Base-by-base conservation (phyloP, 108 stramenopile species). In the Cyclotella baltica region DNA sequence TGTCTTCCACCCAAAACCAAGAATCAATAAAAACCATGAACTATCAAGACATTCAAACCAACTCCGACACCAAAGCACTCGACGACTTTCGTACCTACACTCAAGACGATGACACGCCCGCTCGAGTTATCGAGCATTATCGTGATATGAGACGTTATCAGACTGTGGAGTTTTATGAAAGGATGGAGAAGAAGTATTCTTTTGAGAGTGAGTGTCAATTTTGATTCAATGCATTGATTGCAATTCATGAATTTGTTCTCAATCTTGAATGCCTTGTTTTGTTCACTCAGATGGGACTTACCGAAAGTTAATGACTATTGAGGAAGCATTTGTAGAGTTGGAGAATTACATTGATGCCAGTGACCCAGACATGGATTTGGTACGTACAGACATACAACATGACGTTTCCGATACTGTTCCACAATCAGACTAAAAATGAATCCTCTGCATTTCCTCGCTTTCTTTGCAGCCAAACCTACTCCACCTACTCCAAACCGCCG, bases 401-500 rank as follows among this genome's bases (percentile, higher is more conserved):
- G 23, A 4, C 52, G 19, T 30, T 1, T 29, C 18, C 23, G 0
- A 31, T 5, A 43, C 16, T 23, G 19, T 58, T 58, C 19, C 3
- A 40, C 20, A 11, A 27, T 56, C 23, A 25, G 18, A 6, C 47
- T n/a, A 48, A 6, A 6, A 43, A 43, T 31, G 3, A 52, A 18
- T 50, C 68, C n/a, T n/a, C n/a, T n/a, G n/a, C n/a, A n/a, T n/a
- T n/a, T n/a, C n/a, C n/a, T n/a, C n/a, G n/a, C n/a, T n/a, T n/a
- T n/a, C n/a, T 34, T 53, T 15, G 16, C 48, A 76, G 76, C 93
- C 93, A 0, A 93, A 93, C 63, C 62, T 88, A 25, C 62, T 90
- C 9, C 93, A 93, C 70, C 74, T 93, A 25, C 73, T 93, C 4
- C 93, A 93, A 63, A 93, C 93, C 13, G 93, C 93, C 8, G 93